Conservation (phyloP, 352 stramenopile species). For the Phytophthora ramorum region DNA sequence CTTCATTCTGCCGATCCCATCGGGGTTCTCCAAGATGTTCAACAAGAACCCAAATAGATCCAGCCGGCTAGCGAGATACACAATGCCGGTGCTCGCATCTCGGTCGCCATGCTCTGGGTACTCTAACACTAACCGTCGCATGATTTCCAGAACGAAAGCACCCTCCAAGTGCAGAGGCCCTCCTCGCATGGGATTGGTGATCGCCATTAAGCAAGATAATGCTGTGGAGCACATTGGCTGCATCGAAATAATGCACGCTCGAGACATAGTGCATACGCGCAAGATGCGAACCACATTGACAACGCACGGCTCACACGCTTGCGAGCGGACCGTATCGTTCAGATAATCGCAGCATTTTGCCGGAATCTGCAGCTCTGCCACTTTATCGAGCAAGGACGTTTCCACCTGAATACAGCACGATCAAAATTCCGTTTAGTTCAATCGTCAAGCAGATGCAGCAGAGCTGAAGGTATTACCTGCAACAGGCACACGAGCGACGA, state of each 20-base stretch:
- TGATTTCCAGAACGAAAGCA: constrained; percentile 74
- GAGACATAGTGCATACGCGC: constrained; percentile 68
- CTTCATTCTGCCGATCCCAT: constrained; percentile 59
- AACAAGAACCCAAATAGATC: constrained; percentile 80
- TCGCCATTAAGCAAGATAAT: constrained; percentile 62
- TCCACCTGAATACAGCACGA: constrained; percentile 57
- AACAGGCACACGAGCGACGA: constrained; percentile 80
- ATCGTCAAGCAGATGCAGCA: not conserved
- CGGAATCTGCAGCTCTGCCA: constrained; percentile 63
- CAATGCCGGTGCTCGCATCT: constrained; percentile 67
- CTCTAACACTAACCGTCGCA: constrained; percentile 71
- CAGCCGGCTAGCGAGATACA: constrained; percentile 70
- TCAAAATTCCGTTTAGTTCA: not conserved
- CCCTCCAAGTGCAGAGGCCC: constrained; percentile 71
- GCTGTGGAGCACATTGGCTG: constrained; percentile 62
- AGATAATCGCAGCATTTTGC: constrained; percentile 73
- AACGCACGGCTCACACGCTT: constrained; percentile 65
- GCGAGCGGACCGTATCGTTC: constrained; percentile 70
- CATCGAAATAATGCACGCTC: constrained; percentile 58
- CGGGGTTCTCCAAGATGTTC: constrained; percentile 76
- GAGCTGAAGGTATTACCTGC: constrained; percentile 50
- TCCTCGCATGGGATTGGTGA: constrained; percentile 56
- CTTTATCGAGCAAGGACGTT: constrained; percentile 59
- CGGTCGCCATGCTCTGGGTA: constrained; percentile 76
- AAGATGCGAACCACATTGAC: constrained; percentile 75